Evolutionary conservation across 2,329 filamentous ascomycete genomes (phyloP).

Genomic region (Bretziella fagacearum): DNA sequence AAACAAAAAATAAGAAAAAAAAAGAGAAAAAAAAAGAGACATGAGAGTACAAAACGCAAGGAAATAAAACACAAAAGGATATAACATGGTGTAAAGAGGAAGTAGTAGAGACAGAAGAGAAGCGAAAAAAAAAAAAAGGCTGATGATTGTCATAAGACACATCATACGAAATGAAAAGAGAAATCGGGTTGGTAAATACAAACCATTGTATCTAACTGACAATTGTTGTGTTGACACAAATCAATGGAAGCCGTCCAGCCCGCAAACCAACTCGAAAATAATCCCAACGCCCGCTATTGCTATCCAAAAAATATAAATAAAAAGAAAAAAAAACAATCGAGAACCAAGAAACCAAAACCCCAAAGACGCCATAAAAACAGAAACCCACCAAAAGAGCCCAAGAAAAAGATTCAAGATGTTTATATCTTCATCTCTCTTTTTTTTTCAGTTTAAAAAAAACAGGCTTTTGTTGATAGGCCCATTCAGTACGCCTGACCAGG

Average conservation of each 20-base stretch:
- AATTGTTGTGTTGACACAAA: too few relatives aligned
- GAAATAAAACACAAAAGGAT: background rate
- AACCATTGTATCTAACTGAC: too few relatives aligned
- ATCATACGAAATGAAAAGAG: background rate
- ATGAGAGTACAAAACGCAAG: background rate
- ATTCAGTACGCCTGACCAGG: slow-evolving; percentile 10
- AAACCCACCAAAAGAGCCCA: slow-evolving; percentile 2
- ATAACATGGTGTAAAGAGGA: too few relatives aligned
- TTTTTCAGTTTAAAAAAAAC: background rate
- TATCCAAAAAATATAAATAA: background rate
- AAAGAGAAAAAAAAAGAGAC: background rate
- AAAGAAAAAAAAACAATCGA: background rate
- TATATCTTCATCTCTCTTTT: background rate
- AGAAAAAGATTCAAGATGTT: slow-evolving; percentile 2
- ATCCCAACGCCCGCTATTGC: slow-evolving; percentile 1
- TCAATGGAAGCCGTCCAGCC: too few relatives aligned
- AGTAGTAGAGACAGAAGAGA: background rate
- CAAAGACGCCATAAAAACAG: slow-evolving; percentile 1
- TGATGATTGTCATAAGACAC: background rate
- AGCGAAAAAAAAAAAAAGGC: background rate
- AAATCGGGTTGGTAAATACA: too few relatives aligned
- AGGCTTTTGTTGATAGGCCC: too few relatives aligned
- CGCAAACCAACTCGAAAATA: background rate
- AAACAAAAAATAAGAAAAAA: slow-evolving; percentile 1
- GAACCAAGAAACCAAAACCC: slow-evolving; percentile 4